These are phyloP conservation scores for Candida maltosa DNA, from an alignment of 805 yeast species.

Conservation along the genomic window DNA sequence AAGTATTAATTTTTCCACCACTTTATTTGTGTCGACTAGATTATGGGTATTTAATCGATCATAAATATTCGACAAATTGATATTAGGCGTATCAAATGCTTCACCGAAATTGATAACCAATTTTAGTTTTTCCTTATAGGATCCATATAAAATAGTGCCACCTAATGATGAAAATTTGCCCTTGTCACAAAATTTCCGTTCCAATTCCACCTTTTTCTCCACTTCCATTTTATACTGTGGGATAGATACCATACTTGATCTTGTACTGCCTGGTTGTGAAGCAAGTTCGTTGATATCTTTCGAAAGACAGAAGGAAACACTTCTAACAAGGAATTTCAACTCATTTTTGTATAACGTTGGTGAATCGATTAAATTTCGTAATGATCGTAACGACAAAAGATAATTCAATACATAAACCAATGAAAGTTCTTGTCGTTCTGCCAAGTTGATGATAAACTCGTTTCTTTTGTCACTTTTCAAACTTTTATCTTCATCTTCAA, in stretches of 20 bases:
- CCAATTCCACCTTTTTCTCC: slow-evolving; percentile 1
- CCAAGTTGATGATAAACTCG: slow-evolving; percentile 4
- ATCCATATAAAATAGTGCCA: slow-evolving; percentile 20
- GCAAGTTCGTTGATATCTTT: slow-evolving; percentile 22
- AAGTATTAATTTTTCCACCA: too few species aligned
- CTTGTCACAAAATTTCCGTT: not conserved
- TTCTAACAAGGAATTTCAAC: slow-evolving; percentile 16
- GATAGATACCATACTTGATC: slow-evolving; percentile 16
- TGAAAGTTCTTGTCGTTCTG: slow-evolving; percentile 28
- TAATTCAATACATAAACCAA: slow-evolving; percentile 23
- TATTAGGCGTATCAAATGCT: slow-evolving; percentile 6
- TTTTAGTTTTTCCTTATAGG: slow-evolving; percentile 27
- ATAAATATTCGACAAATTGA: not conserved
- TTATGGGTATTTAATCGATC: too few species aligned
- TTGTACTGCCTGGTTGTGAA: slow-evolving; percentile 17
- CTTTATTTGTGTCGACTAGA: too few species aligned
- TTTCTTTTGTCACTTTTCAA: slow-evolving; percentile 6
- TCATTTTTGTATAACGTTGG: slow-evolving; percentile 10
- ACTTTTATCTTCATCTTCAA: slow-evolving; percentile 1
- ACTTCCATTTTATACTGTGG: slow-evolving; percentile 6
- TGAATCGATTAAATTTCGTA: slow-evolving; percentile 15
- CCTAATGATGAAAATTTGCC: slow-evolving; percentile 13
- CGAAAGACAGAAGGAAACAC: slow-evolving; percentile 19
- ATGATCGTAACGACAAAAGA: slow-evolving; percentile 15
- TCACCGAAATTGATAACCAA: slow-evolving; percentile 18